Conservation (phyloP, 768 basidiomycete genomes). For the Auricularia sp. region DNA sequence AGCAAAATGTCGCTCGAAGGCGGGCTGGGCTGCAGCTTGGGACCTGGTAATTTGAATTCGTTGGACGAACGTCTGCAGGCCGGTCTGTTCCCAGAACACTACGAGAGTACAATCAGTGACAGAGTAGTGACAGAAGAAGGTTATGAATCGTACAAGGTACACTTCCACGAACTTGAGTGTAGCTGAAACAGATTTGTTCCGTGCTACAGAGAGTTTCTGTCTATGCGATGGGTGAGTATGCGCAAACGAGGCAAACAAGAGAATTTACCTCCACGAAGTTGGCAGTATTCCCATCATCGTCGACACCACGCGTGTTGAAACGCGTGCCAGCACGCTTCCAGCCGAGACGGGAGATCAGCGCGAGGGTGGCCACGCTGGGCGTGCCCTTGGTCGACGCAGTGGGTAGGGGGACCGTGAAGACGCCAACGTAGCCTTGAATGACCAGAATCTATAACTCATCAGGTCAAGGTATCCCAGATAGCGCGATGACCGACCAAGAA, state of each 20-base stretch:
- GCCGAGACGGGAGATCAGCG: constrained; percentile 77
- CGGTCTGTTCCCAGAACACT: constrained; percentile 99
- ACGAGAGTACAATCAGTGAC: constrained; percentile 7
- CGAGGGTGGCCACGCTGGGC: constrained; percentile 62
- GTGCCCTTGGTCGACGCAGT: constrained; percentile 39
- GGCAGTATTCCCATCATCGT: constrained; percentile 89
- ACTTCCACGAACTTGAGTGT: constrained; percentile 88
- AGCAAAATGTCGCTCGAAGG: constrained; percentile 89
- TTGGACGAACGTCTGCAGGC: constrained; percentile 87
- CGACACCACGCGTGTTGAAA: constrained; percentile 93
- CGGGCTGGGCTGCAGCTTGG: constrained; percentile 83
- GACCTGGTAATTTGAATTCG: constrained; percentile 92
- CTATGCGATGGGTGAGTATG: constrained; percentile 26
- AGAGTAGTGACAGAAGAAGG: not conserved
- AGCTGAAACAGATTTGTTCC: constrained; percentile 80
- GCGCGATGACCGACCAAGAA: constrained; percentile 43
- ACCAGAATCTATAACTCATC: constrained; percentile 53
- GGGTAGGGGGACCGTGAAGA: constrained; percentile 69
- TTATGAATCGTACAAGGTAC: constrained; percentile 69
- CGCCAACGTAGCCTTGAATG: constrained; percentile 88
- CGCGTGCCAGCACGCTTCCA: constrained; percentile 95
- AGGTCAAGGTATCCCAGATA: not conserved
- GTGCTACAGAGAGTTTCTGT: constrained; percentile 88
- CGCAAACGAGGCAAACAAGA: not conserved
- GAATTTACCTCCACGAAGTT: constrained; percentile 85